These are phyloP conservation scores for Clitopilus hobsonii DNA, from an alignment of 768 basidiomycete species.

Conservation along the genomic window DNA sequence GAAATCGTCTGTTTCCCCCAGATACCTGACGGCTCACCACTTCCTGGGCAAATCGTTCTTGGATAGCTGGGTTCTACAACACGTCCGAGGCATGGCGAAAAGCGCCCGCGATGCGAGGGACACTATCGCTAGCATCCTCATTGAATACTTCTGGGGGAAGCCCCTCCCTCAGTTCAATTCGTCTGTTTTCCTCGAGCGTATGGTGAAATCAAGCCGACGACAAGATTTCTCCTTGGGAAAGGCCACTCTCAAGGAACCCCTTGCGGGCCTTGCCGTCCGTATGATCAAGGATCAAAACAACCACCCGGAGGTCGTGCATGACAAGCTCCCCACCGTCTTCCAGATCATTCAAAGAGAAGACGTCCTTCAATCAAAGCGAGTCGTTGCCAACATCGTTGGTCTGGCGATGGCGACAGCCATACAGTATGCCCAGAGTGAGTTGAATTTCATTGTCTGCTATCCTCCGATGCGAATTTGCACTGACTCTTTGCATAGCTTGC, in stretches of 20 bases:
- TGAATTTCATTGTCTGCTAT: too few species aligned
- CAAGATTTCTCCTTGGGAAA: constrained; percentile 2
- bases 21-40: neutral
- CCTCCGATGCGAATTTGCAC: too few species aligned
- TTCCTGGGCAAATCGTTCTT: neutral
- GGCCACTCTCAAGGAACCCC: constrained; percentile 9
- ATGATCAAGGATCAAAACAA: too few species aligned
- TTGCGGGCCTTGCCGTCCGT: neutral
- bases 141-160: neutral
- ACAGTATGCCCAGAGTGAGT: constrained; percentile 18
- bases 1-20: neutral
- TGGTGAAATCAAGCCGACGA: neutral
- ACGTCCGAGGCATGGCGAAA: neutral
- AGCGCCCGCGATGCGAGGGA: neutral
- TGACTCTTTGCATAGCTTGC: constrained; percentile 10
- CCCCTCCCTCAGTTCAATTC: neutral
- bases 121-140: neutral
- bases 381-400: constrained; percentile 12
- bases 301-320: too few species aligned
- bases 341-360: constrained; percentile 7
- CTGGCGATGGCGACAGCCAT: constrained; percentile 16
- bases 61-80: neutral
- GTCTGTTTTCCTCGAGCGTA: neutral
- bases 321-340: neutral
- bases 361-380: constrained; percentile 9